A percentile compares a stretch with the other conserved stretches of the same genome.
Conservation (phyloP, 306 rosid genomes). For the Geum urbanum region DNA sequence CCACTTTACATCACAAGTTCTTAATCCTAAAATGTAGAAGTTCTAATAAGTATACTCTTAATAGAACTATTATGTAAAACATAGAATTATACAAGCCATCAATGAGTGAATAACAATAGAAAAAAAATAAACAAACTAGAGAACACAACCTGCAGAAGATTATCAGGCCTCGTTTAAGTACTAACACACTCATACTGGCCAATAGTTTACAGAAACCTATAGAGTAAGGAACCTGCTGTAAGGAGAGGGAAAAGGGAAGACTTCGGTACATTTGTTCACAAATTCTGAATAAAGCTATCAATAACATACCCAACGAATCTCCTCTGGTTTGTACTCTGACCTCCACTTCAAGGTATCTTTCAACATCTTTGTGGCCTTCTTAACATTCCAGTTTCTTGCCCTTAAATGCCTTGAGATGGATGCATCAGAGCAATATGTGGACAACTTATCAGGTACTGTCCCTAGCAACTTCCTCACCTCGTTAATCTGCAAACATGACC, state of each 20-base stretch:
- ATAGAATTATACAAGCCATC: neutral
- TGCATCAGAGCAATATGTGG: constrained; percentile 71
- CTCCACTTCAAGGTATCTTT: constrained; percentile 81
- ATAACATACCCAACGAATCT: constrained; percentile 73
- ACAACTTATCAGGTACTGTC: constrained; percentile 53
- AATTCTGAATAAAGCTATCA: constrained; percentile 8
- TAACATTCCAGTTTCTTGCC: constrained; percentile 90
- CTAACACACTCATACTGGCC: neutral
- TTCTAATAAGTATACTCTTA: neutral
- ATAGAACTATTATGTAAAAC: neutral
- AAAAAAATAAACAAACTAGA: neutral
- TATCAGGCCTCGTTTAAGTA: constrained; percentile 3
- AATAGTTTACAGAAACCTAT: neutral
- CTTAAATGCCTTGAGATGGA: constrained; percentile 63
- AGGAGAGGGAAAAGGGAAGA: neutral
- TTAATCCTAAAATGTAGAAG: neutral
- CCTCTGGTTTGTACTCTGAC: constrained; percentile 72
- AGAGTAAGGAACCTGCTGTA: neutral
- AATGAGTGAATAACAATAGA: neutral
- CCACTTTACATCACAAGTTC: neutral
- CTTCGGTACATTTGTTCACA: neutral
- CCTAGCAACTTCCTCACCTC: constrained; percentile 73
- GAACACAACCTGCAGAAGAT: constrained; percentile 3
- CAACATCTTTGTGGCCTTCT: constrained; percentile 83
- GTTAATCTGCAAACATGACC: constrained; percentile 47